Evolutionary conservation across 129 eudicot genomes (phyloP).

Genomic region (Ambrosia trifida): DNA sequence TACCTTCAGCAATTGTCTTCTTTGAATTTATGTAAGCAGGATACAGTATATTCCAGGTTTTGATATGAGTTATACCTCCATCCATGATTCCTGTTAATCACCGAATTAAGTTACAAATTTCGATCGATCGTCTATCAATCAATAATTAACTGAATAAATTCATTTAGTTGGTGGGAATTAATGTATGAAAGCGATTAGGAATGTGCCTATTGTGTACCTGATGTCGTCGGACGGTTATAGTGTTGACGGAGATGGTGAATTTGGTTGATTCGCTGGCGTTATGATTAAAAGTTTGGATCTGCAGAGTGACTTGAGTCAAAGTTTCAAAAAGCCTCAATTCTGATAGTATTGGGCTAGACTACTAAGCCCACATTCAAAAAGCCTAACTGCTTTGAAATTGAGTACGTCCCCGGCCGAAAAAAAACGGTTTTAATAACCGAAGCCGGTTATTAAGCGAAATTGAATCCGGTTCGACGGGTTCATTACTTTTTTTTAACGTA

Average conservation of each 20-base stretch:
- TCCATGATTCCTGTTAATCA: constrained; percentile 52
- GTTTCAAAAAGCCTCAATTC: background rate
- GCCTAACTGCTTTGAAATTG: too few relatives aligned
- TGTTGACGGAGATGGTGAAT: constrained; percentile 11
- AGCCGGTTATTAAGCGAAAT: too few relatives aligned
- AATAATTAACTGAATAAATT: background rate
- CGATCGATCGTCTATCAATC: constrained; percentile 4
- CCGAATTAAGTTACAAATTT: background rate
- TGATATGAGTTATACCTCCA: constrained; percentile 55
- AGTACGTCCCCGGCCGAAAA: too few relatives aligned
- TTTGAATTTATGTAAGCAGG: constrained; percentile 92
- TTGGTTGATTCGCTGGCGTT: constrained; percentile 27
- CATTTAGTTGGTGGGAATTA: background rate
- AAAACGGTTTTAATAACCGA: too few relatives aligned
- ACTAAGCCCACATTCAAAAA: background rate
- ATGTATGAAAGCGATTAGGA: constrained; percentile 4
- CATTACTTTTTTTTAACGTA: too few relatives aligned
- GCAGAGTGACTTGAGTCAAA: background rate
- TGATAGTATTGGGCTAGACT: constrained; percentile 1
- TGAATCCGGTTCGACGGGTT: too few relatives aligned
- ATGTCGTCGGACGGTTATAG: constrained; percentile 16
- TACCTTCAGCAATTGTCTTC: constrained; percentile 89
- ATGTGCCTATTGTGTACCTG: constrained; percentile 8
- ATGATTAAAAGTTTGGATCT: constrained; percentile 16
- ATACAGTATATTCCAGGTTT: constrained; percentile 74